Evolutionary conservation across 306 rosid genomes (phyloP), one percentile per base, ranked within the genome.

Genomic region (Citrullus colocynthis): DNA sequence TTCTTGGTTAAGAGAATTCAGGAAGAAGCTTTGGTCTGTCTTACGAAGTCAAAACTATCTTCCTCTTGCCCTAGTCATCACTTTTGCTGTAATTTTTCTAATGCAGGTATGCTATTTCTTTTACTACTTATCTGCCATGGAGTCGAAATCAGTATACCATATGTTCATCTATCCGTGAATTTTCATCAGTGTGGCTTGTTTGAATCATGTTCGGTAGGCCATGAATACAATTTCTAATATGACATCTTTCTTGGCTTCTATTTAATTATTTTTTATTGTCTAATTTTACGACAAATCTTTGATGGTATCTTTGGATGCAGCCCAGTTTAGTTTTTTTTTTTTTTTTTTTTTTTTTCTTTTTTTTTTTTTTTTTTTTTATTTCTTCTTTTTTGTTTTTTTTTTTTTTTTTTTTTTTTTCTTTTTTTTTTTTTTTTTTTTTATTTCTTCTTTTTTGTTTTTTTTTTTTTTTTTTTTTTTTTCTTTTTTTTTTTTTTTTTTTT

Each of bases 11-110:
- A 82, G 82, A 79, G 93, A 87, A 56, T 81, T 78, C 24, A 34
- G 79, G 60, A 71, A 74, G 76, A 91, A 84, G 85, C 74, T 87
- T 9, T 77, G 88, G 74, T 81, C 87, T 34, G 78, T 81, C 63
- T 85, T 96, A 87, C 88, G 79, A 79, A 96, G 82, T 87, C 97
- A 85, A 73, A 88, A 87, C 84, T 84, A 89, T 85, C 89, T 89
- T 77, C 82, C 93, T 5, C 66, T 87, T 52, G 83, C 88, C 62
- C 85, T 90, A 20, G 85, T 85, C 51, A 78, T 87, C 78, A 82
- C 89, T 70, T 86, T 96, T 74, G 88, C 87, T 1, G 86, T 92
- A 87, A 87, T 96, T 84, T 89, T 96, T 87, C 79, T 92, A 81
- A 96, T 92, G 96, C 99, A 96, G 98, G 99, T 91, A 82, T 51